Percentiles rank a stretch among this genome's conserved stretches.
Conservation (phyloP, 2,329 filamentous ascomycete species). For the Apiospora malaysiana region DNA sequence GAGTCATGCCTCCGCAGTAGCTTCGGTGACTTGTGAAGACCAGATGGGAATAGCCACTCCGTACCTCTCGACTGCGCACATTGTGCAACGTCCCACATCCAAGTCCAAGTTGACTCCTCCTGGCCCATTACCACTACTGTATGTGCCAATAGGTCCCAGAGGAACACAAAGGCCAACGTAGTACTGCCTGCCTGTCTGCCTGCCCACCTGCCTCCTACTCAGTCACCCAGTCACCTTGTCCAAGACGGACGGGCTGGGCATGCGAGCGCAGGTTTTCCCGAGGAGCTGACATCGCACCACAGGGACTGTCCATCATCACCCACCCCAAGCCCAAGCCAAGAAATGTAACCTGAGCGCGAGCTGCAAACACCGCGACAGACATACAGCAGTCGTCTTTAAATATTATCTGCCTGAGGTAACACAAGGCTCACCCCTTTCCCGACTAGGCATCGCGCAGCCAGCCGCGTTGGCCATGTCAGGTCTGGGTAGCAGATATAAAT, state of each 20-base stretch:
- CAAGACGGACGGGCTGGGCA: slow-evolving; percentile 7
- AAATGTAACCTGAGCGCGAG: not conserved
- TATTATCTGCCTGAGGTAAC: not conserved
- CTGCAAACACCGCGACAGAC: not conserved
- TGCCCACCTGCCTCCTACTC: not conserved
- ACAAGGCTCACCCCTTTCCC: not conserved
- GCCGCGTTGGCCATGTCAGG: no score
- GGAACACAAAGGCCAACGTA: not conserved
- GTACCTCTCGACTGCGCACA: not conserved
- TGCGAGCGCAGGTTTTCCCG: slow-evolving; percentile 8
- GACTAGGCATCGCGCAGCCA: not conserved
- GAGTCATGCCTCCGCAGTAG: slow-evolving; percentile 5
- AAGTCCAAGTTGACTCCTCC: not conserved
- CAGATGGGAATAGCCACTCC: not conserved
- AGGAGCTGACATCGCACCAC: slow-evolving; percentile 7
- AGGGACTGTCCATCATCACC: not conserved
- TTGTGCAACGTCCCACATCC: not conserved
- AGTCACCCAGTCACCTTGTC: not conserved
- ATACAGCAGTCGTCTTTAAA: not conserved
- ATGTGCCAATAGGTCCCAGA: not conserved
- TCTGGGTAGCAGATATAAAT: no score
- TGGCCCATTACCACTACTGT: no score
- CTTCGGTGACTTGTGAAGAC: not conserved
- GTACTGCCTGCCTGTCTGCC: not conserved
- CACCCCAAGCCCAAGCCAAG: no score